phyloP scores from a whole-genome alignment of 2,329 filamentous ascomycete genomes.

The Diaporthe ilicicola region DNA sequence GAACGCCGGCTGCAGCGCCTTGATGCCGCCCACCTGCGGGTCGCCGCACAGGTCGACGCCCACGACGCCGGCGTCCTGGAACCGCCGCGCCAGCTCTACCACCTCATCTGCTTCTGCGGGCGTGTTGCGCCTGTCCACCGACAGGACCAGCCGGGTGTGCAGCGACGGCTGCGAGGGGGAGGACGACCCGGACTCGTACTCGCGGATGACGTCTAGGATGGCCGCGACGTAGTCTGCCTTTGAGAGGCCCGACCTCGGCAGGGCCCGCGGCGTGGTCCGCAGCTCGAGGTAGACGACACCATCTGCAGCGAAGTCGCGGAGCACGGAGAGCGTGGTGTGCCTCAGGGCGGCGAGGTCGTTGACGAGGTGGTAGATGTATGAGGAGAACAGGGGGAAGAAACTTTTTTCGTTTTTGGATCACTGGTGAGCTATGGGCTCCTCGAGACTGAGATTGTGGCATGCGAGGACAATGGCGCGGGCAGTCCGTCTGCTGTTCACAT shows the following conservation, averaged over 20 bases:
- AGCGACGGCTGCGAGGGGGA: conserved; percentile 45
- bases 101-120: conserved; percentile 67
- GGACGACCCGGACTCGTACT: conserved; percentile 51
- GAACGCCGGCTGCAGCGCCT: conserved; percentile 68
- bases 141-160: conserved; percentile 74
- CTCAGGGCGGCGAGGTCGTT: conserved; percentile 67
- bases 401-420: conserved; percentile 47
- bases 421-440: conserved; percentile 3
- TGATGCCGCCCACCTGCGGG: conserved; percentile 69
- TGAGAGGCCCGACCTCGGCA: conserved; percentile 57
- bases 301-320: conserved; percentile 72
- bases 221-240: conserved; percentile 71
- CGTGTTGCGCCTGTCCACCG: conserved; percentile 74
- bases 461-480: neutral
- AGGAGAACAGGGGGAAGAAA: conserved; percentile 82
- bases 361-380: conserved; percentile 81
- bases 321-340: conserved; percentile 71
- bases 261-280: conserved; percentile 78
- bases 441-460: neutral
- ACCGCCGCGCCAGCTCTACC: conserved; percentile 68
- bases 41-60: conserved; percentile 84
- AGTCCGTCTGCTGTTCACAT: conserved; percentile 40
- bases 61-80: conserved; percentile 66
- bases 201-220: conserved; percentile 70
- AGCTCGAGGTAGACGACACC: conserved; percentile 82